Conservation (phyloP, 306 rosid species). For the Begonia loranthoides region DNA sequence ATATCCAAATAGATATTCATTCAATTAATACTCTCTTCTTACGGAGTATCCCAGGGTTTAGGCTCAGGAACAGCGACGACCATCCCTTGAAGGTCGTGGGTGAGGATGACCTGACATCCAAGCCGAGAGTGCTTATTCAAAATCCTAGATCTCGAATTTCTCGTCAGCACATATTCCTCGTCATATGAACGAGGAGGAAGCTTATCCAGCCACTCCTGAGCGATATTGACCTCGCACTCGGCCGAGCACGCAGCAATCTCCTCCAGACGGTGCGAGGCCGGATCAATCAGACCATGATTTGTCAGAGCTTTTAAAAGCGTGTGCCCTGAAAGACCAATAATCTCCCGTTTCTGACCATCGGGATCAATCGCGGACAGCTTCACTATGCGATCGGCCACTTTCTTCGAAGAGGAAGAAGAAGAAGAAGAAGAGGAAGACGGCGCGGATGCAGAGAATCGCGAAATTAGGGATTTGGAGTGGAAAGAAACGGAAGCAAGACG, state of each 20-base stretch:
- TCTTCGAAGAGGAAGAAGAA: slow-evolving; percentile 20
- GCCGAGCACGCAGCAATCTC: slow-evolving; percentile 91
- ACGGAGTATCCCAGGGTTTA: slow-evolving; percentile 83
- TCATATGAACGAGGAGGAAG: slow-evolving; percentile 77
- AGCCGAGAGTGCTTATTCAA: slow-evolving; percentile 79
- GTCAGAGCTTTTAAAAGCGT: slow-evolving; percentile 66
- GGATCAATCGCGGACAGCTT: slow-evolving; percentile 63
- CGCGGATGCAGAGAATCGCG: slow-evolving; percentile 30
- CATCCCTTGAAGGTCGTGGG: slow-evolving; percentile 85
- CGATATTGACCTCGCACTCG: slow-evolving; percentile 85
- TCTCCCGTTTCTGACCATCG: slow-evolving; percentile 52
- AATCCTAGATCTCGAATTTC: slow-evolving; percentile 45
- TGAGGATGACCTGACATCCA: slow-evolving; percentile 79
- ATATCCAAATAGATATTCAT: neutral
- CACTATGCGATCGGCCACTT: slow-evolving; percentile 77
- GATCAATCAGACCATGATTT: slow-evolving; percentile 66
- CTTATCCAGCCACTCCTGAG: slow-evolving; percentile 85
- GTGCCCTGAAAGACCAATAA: slow-evolving; percentile 71
- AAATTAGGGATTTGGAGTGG: slow-evolving; percentile 45
- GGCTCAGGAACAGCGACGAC: slow-evolving; percentile 81
- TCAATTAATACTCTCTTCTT: slow-evolving; percentile 1
- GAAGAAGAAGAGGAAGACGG: slow-evolving; percentile 15
- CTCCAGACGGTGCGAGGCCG: slow-evolving; percentile 79
- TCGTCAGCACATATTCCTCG: slow-evolving; percentile 66
- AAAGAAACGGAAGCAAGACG: slow-evolving; percentile 37